These are phyloP conservation scores for Smithsoniella earleae DNA, from an alignment of 163 green algal genomes.

Conservation along the genomic window DNA sequence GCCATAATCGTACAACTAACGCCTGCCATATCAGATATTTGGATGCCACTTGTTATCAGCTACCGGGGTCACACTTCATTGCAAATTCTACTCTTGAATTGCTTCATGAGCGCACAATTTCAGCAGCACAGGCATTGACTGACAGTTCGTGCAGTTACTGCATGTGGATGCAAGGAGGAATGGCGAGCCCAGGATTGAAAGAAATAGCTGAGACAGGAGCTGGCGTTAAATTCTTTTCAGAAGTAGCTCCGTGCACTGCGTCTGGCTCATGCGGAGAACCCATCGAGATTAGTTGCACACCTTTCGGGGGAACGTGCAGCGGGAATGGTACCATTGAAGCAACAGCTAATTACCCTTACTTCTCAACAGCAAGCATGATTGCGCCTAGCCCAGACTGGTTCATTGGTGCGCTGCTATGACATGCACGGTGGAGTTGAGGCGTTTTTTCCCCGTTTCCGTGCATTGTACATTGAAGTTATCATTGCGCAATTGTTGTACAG, in stretches of 20 bases:
- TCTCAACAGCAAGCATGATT: constrained; percentile 32
- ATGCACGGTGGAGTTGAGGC: no score
- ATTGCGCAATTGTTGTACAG: background rate
- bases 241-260: background rate
- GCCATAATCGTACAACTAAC: no score
- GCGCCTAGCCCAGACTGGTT: constrained; percentile 34
- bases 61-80: no score
- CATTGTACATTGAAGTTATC: no score
- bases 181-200: background rate
- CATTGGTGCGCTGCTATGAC: no score
- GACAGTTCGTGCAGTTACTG: background rate
- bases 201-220: background rate
- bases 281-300: constrained; percentile 21
- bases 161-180: background rate
- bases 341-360: background rate
- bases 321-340: constrained; percentile 17
- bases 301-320: constrained; percentile 31
- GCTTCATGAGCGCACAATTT: no score
- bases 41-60: no score
- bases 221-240: background rate
- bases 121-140: no score
- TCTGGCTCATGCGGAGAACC: background rate
- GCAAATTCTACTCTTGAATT: no score
- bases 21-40: no score
- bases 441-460: no score